Evolutionary conservation across 306 rosid species (phyloP).

Genomic region (Quercus berberidifolia): DNA sequence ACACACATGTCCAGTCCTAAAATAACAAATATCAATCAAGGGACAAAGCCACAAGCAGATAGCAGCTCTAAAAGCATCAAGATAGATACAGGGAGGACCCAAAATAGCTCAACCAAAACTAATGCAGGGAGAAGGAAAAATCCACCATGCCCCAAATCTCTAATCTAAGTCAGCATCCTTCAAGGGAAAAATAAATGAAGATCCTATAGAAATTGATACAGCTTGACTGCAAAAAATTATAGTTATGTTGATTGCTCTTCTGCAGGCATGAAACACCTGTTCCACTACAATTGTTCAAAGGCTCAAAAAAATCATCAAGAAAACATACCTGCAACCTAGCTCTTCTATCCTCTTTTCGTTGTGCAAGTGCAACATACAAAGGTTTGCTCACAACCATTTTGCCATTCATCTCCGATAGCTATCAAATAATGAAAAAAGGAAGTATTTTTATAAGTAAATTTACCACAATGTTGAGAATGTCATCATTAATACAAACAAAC

Average conservation of each 20-base stretch:
- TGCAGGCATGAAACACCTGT: not conserved
- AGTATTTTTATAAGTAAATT: not conserved
- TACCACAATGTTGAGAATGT: not conserved
- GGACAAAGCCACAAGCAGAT: not conserved
- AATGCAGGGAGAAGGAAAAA: not conserved
- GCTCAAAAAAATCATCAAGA: not conserved
- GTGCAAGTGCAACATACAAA: conserved; percentile 95
- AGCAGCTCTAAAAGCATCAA: conserved; percentile 1
- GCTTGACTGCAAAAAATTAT: not conserved
- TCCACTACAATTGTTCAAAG: not conserved
- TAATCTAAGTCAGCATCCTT: not conserved
- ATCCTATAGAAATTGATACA: not conserved
- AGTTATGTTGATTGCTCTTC: not conserved
- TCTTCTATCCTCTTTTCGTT: conserved; percentile 96
- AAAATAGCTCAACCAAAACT: not conserved
- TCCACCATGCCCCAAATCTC: not conserved
- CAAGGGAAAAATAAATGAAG: not conserved
- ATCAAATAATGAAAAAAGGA: conserved; percentile 5
- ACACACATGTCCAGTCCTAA: not conserved
- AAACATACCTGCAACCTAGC: conserved; percentile 86
- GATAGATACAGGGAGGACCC: not conserved
- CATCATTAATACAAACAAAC: not conserved
- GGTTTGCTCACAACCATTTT: conserved; percentile 92
- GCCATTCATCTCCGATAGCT: conserved; percentile 95
- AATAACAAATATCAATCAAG: not conserved